Conservation (phyloP, 768 basidiomycete genomes). For the Thelephora ganbajun region DNA sequence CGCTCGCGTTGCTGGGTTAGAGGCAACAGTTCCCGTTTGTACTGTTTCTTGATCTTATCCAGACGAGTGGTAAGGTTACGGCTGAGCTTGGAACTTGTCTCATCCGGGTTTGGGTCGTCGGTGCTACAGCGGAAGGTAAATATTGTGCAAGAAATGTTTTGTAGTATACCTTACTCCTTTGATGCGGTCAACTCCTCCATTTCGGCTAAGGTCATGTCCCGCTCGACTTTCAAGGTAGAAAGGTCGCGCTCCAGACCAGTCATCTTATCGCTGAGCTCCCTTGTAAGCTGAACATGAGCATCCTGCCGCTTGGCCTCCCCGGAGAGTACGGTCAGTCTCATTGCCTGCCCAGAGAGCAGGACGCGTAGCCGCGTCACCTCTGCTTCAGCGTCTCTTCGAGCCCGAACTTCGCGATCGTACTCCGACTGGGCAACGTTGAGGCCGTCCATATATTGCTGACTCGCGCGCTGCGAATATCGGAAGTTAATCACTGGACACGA, state of each 20-base stretch:
- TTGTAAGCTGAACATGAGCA: conserved; percentile 61
- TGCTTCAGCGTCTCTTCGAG: conserved; percentile 81
- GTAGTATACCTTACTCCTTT: conserved; percentile 40
- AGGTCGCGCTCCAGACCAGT: conserved; percentile 73
- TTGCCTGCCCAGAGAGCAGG: conserved; percentile 81
- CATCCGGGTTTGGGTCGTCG: not conserved
- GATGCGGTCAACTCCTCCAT: conserved; percentile 76
- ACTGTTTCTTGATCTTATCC: conserved; percentile 78
- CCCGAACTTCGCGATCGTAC: conserved; percentile 83
- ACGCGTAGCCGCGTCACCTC: conserved; percentile 80
- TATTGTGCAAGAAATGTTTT: not conserved
- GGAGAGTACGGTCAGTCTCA: conserved; percentile 70
- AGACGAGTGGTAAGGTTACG: conserved; percentile 75
- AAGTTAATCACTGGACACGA: conserved; percentile 2
- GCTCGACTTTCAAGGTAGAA: conserved; percentile 75
- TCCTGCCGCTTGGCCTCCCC: conserved; percentile 70
- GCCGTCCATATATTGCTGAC: conserved; percentile 86
- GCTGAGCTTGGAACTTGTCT: conserved; percentile 18
- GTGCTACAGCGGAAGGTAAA: not conserved
- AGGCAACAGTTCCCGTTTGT: conserved; percentile 75
- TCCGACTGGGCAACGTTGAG: conserved; percentile 87
- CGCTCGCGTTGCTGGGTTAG: conserved; percentile 73
- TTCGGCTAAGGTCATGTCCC: conserved; percentile 87
- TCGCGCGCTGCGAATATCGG: conserved; percentile 49
- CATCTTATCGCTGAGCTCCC: conserved; percentile 66